Conservation (phyloP, 345 rosid species). For the Litchi chinensis region DNA sequence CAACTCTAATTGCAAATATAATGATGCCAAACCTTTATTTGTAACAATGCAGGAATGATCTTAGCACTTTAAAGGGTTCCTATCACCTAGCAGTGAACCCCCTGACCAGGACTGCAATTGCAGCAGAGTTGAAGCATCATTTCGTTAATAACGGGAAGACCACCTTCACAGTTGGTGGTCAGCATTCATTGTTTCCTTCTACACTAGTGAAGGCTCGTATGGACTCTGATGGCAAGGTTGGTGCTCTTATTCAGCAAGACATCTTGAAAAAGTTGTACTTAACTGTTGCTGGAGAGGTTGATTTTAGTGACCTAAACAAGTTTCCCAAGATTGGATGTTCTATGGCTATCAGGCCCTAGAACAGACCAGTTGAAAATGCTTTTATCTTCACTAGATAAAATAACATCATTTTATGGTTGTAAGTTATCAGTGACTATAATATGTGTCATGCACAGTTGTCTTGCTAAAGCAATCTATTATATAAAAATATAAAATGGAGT, state of each 20-base stretch:
- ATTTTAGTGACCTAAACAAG: conserved; percentile 25
- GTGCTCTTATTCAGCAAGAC: conserved; percentile 42
- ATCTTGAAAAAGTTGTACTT: conserved; percentile 34
- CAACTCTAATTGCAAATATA: background rate
- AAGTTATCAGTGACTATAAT: background rate
- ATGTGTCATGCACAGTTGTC: too few species aligned
- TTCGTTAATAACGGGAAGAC: conserved; percentile 24
- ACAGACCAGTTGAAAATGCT: background rate
- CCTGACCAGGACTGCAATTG: conserved; percentile 43
- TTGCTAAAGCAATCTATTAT: too few species aligned
- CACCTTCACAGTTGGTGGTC: conserved; percentile 40
- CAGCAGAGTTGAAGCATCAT: conserved; percentile 51
- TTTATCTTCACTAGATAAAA: background rate
- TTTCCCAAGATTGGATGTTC: conserved; percentile 53
- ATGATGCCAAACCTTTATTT: background rate
- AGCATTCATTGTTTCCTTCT: conserved; percentile 40
- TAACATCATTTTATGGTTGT: background rate
- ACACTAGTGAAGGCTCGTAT: conserved; percentile 51
- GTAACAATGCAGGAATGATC: conserved; percentile 50
- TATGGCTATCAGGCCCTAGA: conserved; percentile 35
- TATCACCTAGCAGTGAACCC: conserved; percentile 40
- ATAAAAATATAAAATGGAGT: background rate
- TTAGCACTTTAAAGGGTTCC: conserved; percentile 36
- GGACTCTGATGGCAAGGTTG: conserved; percentile 36
- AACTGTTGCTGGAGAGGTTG: conserved; percentile 46